Base-by-base conservation (phyloP, 495 filamentous ascomycete species). In the Aspergillus conjunctus region DNA sequence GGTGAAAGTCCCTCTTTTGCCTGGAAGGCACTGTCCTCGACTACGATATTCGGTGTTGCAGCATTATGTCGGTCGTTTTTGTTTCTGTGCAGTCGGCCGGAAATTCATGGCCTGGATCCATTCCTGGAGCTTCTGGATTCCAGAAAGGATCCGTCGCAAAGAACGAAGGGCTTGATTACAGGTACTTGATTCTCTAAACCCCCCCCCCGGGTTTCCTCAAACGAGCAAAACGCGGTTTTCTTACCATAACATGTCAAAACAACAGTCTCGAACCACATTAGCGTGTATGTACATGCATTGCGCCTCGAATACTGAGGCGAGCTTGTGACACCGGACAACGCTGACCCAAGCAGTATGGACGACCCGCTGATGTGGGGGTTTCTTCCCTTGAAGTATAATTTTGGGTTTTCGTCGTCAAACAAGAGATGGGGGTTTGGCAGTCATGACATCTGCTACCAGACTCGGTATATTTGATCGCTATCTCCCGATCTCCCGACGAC, bases 351-450 rank as follows among this genome's bases (percentile, higher is more conserved):
- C 70, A 98, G 93, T 48, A 78, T 97, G 66, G 94, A 98, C 76
- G 94, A 98, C 78, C 94, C 94, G 9, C 72, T 97, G 46, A 84
- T 97, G 54, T 98, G 92, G 92, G 93, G 93, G 37, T 79, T 91
- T 15, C 79, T 98, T 8, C 94, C 94, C 5, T 71, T 87, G 21
- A 76, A 81, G 44, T 89, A 92, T 63, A 72, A 81, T 54, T 85
- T 89, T 64, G 81, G 86, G 49, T 87, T 73, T 37, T 54, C 62
- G 1, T 66, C 88, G 1, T 83, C 81, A 65, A 91, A 92, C 68
- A 83, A 90, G 62, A 82, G 94, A 66, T 97, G 93, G 91, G 84
- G 84, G 5, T 80, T 97, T 49, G 94, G 90, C 17, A 93, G 91
- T 64, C 89, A 96, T 73, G 94, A 98, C 75, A 91, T 98, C 53